These are phyloP conservation scores for Psilocybe sp. DNA, from an alignment of 768 basidiomycete genomes.

Conservation along the genomic window DNA sequence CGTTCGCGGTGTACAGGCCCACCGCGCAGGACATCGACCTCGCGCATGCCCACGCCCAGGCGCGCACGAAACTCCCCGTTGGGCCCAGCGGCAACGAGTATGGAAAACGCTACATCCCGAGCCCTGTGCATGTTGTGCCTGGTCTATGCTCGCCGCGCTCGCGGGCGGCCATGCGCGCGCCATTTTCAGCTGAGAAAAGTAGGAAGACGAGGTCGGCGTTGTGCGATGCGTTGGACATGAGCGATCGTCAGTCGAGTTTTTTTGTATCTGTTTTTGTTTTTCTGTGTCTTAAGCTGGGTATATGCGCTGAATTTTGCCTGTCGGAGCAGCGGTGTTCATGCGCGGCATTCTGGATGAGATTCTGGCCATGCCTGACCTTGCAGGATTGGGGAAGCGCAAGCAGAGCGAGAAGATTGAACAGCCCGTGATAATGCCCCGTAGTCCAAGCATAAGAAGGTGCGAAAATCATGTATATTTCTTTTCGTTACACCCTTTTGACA, in stretches of 20 bases:
- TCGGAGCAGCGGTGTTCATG: slow-evolving; percentile 29
- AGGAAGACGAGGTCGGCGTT: slow-evolving; percentile 30
- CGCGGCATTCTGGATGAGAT: slow-evolving; percentile 39
- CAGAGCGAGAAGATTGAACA: neutral
- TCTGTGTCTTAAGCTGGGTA: neutral
- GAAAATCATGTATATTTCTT: too few relatives aligned
- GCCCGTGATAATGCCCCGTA: neutral
- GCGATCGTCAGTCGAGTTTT: slow-evolving; percentile 43
- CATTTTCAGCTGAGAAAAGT: slow-evolving; percentile 21
- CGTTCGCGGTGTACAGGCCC: neutral
- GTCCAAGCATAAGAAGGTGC: too few relatives aligned
- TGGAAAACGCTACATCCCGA: slow-evolving; percentile 21
- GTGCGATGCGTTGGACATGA: slow-evolving; percentile 38
- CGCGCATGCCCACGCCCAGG: slow-evolving; percentile 22
- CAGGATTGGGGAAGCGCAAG: slow-evolving; percentile 27
- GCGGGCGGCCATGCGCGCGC: slow-evolving; percentile 4
- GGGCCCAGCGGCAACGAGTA: slow-evolving; percentile 1
- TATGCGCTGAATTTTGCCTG: slow-evolving; percentile 1
- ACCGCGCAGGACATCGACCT: slow-evolving; percentile 21
- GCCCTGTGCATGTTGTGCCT: slow-evolving; percentile 19
- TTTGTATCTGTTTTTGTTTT: too few relatives aligned
- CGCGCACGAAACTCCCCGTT: too few relatives aligned
- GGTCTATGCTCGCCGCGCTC: slow-evolving; percentile 16
- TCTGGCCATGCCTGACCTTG: slow-evolving; percentile 41
- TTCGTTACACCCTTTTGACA: too few relatives aligned